Percentiles rank a stretch among this genome's conserved stretches.
phyloP scores from a whole-genome alignment of 805 yeast species.

The Kodamaea leandrae region DNA sequence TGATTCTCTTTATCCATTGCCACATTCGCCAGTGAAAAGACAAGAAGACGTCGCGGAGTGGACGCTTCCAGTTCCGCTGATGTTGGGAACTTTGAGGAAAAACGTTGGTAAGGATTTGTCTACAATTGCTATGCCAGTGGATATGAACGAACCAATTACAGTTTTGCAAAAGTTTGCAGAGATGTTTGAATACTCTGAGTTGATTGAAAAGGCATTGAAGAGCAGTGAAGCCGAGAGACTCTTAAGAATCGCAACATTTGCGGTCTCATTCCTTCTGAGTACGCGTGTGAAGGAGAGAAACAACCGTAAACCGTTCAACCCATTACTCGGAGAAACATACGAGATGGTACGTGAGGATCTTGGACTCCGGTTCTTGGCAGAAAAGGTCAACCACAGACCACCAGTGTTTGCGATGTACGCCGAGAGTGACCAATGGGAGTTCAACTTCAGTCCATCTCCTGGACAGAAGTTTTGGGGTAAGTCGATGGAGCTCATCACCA shows the following conservation, averaged over 20 bases:
- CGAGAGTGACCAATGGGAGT: conserved; percentile 71
- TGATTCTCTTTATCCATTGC: conserved; percentile 63
- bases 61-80: conserved; percentile 72
- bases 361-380: conserved; percentile 72
- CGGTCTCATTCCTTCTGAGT: conserved; percentile 69
- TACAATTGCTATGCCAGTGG: conserved; percentile 88
- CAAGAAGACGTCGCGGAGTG: conserved; percentile 59
- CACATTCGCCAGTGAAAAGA: conserved; percentile 47
- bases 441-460: conserved; percentile 64
- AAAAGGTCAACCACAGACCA: conserved; percentile 88
- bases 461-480: conserved; percentile 95
- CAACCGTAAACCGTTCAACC: conserved; percentile 89
- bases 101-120: conserved; percentile 90
- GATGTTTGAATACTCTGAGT: conserved; percentile 66
- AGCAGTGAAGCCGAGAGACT: conserved; percentile 56
- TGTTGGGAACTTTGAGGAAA: conserved; percentile 75
- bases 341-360: conserved; percentile 84
- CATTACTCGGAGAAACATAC: conserved; percentile 88
- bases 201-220: conserved; percentile 62
- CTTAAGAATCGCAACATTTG: conserved; percentile 75
- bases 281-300: conserved; percentile 73
- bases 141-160: conserved; percentile 87
- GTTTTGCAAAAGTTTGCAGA: conserved; percentile 80
- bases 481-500: conserved; percentile 75
- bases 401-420: conserved; percentile 77